Evolutionary conservation across 2,329 filamentous ascomycete species (phyloP), one percentile per base, ranked within the genome.

Genomic region (Phialophora verrucosa): DNA sequence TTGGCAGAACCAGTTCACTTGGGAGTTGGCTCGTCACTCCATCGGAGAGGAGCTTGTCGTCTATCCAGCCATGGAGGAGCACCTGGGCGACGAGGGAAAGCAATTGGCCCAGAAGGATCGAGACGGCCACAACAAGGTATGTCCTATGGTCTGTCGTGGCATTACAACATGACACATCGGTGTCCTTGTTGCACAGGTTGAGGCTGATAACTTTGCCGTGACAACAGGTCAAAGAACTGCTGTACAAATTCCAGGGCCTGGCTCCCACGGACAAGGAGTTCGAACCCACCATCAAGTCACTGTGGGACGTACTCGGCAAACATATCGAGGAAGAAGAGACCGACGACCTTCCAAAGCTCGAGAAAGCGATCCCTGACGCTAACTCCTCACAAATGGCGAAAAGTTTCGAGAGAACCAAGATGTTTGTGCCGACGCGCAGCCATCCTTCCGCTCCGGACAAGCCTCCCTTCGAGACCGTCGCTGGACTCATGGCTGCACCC

Each of bases 381-480:
- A 76, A 79, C 4, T 81, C 79, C 0, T 73, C 79, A 27, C 62
- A 71, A 0, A 67, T 84, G 53, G 78, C 80, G 2, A 76, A 70
- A 5, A 81, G 76, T 20, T 87, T 87, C 66, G 75, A 71, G 2
- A 78, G 82, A 2, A 87, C 84, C 6, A 88, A 87, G 76, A 74
- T 75, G 29, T 84, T 88, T 70, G 81, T 83, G 1, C 85, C 85
- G 0, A 76, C 82, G 1, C 79, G 83, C 27, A 82, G 80, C 42
- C 85, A 87, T 73, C 83, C 84, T 0, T 76, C 71, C n/a, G 79
- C 81, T 2, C 82, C 82, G 0, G 80, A 85, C 66, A 80, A 81
- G 42, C 84, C 84, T 2, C 83, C 83, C 0, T 88, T 86, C 65
- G 85, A 88, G 78, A 85, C 82, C 0, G 83, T 80, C 0, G 81